phyloP scores from a whole-genome alignment of 1,284 basidiomycete genomes.

The Pascua guehoae region DNA sequence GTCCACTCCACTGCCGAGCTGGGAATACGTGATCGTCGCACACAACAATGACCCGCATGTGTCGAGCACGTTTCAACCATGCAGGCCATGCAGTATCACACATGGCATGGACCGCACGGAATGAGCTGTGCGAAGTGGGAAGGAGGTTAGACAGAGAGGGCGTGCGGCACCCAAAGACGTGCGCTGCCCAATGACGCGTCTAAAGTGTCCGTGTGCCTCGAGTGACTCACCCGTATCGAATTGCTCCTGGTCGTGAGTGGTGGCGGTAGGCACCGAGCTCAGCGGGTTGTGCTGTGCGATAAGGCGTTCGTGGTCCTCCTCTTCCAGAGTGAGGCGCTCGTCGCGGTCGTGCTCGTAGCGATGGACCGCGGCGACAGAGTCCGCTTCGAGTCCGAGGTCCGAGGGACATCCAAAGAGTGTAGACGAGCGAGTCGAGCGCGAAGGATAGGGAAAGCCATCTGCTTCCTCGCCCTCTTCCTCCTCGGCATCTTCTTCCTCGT shows the following conservation, averaged over 20 bases:
- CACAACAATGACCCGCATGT: too few species aligned
- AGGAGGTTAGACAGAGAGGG: not conserved
- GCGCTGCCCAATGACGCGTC: not conserved
- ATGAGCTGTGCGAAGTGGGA: too few species aligned
- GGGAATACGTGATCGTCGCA: too few species aligned
- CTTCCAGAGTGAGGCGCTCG: slow-evolving; percentile 40
- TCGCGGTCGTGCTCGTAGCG: slow-evolving; percentile 32
- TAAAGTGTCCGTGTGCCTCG: too few species aligned
- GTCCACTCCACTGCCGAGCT: too few species aligned
- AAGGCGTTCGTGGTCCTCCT: slow-evolving; percentile 35
- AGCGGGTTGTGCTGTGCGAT: slow-evolving; percentile 6
- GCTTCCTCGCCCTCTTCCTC: slow-evolving; percentile 3
- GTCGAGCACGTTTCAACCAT: too few species aligned
- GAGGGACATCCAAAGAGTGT: too few species aligned
- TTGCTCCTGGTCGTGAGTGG: not conserved
- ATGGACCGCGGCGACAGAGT: slow-evolving; percentile 24
- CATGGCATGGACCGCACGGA: too few species aligned
- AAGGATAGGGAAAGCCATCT: too few species aligned
- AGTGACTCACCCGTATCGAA: slow-evolving; percentile 23
- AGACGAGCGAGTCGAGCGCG: too few species aligned
- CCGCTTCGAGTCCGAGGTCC: slow-evolving; percentile 12
- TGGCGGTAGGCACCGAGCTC: not conserved
- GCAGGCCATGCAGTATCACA: too few species aligned
- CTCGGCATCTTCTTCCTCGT: slow-evolving; percentile 6
- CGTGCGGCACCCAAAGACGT: not conserved